Conservation (phyloP, 495 filamentous ascomycete species). For the Penicillium bovifimosum region DNA sequence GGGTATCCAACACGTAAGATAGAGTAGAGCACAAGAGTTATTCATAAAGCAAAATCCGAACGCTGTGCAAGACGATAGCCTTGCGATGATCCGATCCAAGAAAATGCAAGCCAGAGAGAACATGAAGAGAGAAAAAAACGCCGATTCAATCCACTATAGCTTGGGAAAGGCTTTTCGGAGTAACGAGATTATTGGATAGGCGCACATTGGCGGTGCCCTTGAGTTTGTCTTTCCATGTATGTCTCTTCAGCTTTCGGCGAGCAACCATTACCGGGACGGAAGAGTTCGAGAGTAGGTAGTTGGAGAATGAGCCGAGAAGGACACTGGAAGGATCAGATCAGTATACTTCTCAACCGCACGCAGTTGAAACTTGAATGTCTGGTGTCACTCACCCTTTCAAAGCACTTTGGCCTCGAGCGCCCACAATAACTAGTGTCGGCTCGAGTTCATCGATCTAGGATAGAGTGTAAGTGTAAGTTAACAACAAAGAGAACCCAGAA, state of each 20-base stretch:
- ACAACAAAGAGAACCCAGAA: background rate
- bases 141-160: slow-evolving; percentile 57
- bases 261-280: slow-evolving; percentile 96
- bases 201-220: slow-evolving; percentile 45
- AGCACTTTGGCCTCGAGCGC: slow-evolving; percentile 81
- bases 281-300: slow-evolving; percentile 92
- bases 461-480: slow-evolving; percentile 15
- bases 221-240: slow-evolving; percentile 56
- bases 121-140: slow-evolving; percentile 6
- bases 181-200: slow-evolving; percentile 65
- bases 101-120: slow-evolving; percentile 6
- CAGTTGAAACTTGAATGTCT: background rate
- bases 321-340: slow-evolving; percentile 49
- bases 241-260: slow-evolving; percentile 69
- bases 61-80: background rate
- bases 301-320: slow-evolving; percentile 90
- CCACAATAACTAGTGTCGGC: slow-evolving; percentile 90
- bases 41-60: background rate
- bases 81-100: background rate
- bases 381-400: slow-evolving; percentile 72
- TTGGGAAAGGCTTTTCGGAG: slow-evolving; percentile 56
- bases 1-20: slow-evolving; percentile 3
- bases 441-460: slow-evolving; percentile 77
- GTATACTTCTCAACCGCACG: background rate
- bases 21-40: background rate